Conservation (phyloP, 495 filamentous ascomycete species). For the Hypoxylon rickii region DNA sequence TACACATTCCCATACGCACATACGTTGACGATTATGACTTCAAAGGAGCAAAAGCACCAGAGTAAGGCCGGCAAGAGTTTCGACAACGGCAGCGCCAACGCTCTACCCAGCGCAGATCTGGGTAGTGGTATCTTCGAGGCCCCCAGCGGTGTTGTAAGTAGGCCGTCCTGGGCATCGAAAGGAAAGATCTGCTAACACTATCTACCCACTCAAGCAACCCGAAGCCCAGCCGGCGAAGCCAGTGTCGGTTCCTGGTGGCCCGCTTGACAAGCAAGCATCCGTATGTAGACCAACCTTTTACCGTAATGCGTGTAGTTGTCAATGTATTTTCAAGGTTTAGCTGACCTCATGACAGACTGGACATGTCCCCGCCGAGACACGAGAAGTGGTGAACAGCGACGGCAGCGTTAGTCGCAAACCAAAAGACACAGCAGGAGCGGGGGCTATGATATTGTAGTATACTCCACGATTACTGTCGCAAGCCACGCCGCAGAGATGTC, state of each 20-base stretch:
- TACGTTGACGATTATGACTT: too few species aligned
- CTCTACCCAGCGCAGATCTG: conserved; percentile 17
- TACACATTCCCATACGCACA: too few species aligned
- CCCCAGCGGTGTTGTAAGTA: conserved; percentile 11
- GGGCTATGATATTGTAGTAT: conserved; percentile 14
- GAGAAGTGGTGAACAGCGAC: background rate
- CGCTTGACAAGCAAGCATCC: conserved; percentile 6
- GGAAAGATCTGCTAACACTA: background rate
- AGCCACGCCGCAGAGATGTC: too few species aligned
- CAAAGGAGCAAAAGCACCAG: conserved; percentile 10
- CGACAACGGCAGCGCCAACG: conserved; percentile 11
- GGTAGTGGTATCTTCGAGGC: conserved; percentile 18
- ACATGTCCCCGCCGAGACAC: background rate
- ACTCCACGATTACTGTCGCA: too few species aligned
- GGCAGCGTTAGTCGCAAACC: background rate
- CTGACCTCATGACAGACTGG: conserved; percentile 4
- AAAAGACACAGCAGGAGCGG: conserved; percentile 17
- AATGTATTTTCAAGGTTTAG: too few species aligned
- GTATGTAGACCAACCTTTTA: background rate
- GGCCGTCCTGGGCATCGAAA: background rate
- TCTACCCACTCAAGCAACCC: conserved; percentile 4
- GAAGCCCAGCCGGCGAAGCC: conserved; percentile 3
- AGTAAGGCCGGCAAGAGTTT: conserved; percentile 18
- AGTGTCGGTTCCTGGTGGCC: background rate
- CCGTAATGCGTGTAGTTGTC: too few species aligned